Conservation (phyloP, 2,329 filamentous ascomycete species). For the Mycogone perniciosa region DNA sequence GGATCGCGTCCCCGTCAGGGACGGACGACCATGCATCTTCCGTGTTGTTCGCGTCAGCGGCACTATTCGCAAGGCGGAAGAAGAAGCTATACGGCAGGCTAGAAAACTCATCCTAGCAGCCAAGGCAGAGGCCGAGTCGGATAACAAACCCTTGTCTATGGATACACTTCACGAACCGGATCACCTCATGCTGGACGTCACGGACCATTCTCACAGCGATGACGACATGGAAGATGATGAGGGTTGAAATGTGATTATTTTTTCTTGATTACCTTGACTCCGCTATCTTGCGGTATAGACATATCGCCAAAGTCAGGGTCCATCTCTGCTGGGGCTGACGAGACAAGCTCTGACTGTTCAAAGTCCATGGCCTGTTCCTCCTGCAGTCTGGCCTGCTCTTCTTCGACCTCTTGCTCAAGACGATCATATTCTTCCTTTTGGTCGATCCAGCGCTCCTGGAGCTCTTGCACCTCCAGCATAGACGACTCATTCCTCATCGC, state of each 20-base stretch:
- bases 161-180: constrained; percentile 19
- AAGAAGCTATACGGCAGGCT: constrained; percentile 78
- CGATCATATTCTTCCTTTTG: constrained; percentile 82
- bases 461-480: constrained; percentile 75
- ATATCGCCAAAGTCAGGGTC: constrained; percentile 48
- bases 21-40: constrained; percentile 65
- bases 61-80: constrained; percentile 86
- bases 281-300: constrained; percentile 50
- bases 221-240: constrained; percentile 38
- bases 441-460: constrained; percentile 95
- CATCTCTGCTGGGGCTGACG: constrained; percentile 20
- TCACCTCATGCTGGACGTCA: constrained; percentile 36
- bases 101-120: constrained; percentile 64
- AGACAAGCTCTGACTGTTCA: constrained; percentile 20
- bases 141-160: constrained; percentile 16
- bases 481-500: constrained; percentile 75
- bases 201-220: constrained; percentile 36
- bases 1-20: constrained; percentile 56
- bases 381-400: constrained; percentile 59
- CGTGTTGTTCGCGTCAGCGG: constrained; percentile 83
- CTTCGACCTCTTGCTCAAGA: constrained; percentile 65
- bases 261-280: constrained; percentile 66
- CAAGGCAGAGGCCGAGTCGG: constrained; percentile 34
- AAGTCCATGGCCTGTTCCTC: constrained; percentile 34
- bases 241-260: constrained; percentile 41